phyloP scores from a whole-genome alignment of 2,329 filamentous ascomycete genomes.

The Botrytis hyacinthi region DNA sequence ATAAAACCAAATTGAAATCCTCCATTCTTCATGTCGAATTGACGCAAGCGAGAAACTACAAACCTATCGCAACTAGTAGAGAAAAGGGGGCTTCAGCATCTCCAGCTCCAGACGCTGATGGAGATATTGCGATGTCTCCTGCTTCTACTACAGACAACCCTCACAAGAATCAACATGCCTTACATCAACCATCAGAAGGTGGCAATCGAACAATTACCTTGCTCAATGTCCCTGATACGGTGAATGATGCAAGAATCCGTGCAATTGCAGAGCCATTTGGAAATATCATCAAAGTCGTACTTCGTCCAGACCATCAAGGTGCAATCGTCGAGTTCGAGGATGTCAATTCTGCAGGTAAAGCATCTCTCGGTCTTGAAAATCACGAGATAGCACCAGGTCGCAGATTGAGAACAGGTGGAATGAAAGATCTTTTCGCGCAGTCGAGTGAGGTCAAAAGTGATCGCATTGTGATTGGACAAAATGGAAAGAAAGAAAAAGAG shows the following conservation, averaged over 20 bases:
- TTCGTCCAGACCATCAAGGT: slow-evolving; percentile 79
- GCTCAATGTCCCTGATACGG: slow-evolving; percentile 84
- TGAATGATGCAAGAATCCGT: slow-evolving; percentile 82
- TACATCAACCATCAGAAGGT: slow-evolving; percentile 47
- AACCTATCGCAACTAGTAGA: slow-evolving; percentile 50
- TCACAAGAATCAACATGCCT: slow-evolving; percentile 29
- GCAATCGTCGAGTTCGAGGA: slow-evolving; percentile 81
- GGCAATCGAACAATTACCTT: slow-evolving; percentile 73
- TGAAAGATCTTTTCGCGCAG: slow-evolving; percentile 54
- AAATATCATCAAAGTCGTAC: slow-evolving; percentile 68
- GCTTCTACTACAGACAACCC: slow-evolving; percentile 27
- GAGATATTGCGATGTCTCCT: slow-evolving; percentile 37
- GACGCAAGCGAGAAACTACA: slow-evolving; percentile 55
- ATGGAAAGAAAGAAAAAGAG: slow-evolving; percentile 28
- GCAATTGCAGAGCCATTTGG: slow-evolving; percentile 70
- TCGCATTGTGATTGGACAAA: slow-evolving; percentile 40
- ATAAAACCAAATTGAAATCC: slow-evolving; percentile 67
- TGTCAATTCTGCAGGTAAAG: slow-evolving; percentile 66
- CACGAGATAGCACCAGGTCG: slow-evolving; percentile 51
- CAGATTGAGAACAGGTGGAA: slow-evolving; percentile 53
- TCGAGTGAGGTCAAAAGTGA: slow-evolving; percentile 48
- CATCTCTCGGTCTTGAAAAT: slow-evolving; percentile 58
- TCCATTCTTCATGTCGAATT: slow-evolving; percentile 66
- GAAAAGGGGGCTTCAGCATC: slow-evolving; percentile 39
- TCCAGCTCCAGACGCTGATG: slow-evolving; percentile 38